Base-by-base conservation (phyloP, 208 protist species). In the Trypanosoma vivax region DNA sequence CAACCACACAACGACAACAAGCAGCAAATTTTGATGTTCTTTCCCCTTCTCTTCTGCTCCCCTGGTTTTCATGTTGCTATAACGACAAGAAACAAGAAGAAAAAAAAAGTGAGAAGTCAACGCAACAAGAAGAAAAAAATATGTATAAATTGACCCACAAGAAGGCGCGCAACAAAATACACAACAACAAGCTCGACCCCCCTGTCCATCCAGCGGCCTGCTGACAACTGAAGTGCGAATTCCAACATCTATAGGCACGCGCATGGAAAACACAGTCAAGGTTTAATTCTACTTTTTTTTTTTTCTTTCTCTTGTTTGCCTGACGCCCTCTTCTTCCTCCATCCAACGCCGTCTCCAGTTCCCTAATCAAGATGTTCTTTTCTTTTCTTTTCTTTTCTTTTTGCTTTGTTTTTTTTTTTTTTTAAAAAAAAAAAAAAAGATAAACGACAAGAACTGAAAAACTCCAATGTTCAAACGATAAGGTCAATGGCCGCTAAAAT, bases 11-110 rank as follows among this genome's bases (percentile, higher is more conserved):
- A n/a, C n/a, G n/a, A n/a, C n/a, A n/a, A n/a, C n/a, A n/a, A n/a
- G n/a, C n/a, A n/a, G n/a, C n/a, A n/a, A n/a, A 5, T 3, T 54
- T 35, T 1, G 33, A 1, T 3, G 19, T 10, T 3, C 5, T 11
- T 2, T 29, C 5, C 14, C 40, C 45, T 9, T 6, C 2, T 11
- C 2, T 10, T 13, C 47, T 56, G 7, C 1, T 31, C 19, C 0
- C 2, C 29, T 23, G 33, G 23, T 57, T 34, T 35, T 43, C 25
- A 43, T 45, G 41, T 5, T 31, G 66, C 21, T 3, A 9, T 24
- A 61, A 41, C 39, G 31, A 30, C n/a, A 55, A 21, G 50, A 45
- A 50, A 56, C 10, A 46, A 34, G 41, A 34, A 11, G 24, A 34
- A 55, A 35, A 21, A 42, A 60, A 40, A n/a, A 43, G 19, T 41